These are phyloP conservation scores for Capsella rubella DNA, from an alignment of 441 rosid species.

Conservation along the genomic window DNA sequence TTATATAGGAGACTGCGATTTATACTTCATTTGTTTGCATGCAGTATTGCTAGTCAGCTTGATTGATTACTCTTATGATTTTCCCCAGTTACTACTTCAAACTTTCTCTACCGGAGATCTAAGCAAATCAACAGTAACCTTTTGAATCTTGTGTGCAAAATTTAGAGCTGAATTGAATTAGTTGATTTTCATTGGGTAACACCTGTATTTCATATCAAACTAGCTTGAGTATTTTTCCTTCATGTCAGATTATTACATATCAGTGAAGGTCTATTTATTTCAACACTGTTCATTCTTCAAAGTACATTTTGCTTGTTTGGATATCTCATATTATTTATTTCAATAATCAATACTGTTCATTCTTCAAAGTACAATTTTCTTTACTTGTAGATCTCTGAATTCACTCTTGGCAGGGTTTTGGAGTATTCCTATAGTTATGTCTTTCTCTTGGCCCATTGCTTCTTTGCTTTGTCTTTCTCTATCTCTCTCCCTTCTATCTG, in stretches of 20 bases:
- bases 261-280: background rate
- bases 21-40: constrained; percentile 26
- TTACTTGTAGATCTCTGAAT: constrained; percentile 11
- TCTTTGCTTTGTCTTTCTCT: background rate
- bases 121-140: background rate
- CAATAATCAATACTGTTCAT: constrained; percentile 18
- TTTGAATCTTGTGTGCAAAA: background rate
- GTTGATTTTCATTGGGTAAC: background rate
- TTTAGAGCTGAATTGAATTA: background rate
- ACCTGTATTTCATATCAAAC: background rate
- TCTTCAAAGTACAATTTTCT: constrained; percentile 19
- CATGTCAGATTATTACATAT: background rate
- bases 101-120: constrained; percentile 12
- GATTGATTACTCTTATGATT: background rate
- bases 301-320: constrained; percentile 13
- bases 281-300: constrained; percentile 16
- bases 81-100: background rate
- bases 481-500: background rate
- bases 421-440: constrained; percentile 10
- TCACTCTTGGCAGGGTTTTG: background rate
- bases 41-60: background rate
- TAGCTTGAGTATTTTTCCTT: background rate
- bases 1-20: background rate
- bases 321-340: constrained; percentile 1
- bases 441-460: background rate